Base-by-base conservation (phyloP, 2,329 filamentous ascomycete genomes). In the Dactylonectria estremocensis region DNA sequence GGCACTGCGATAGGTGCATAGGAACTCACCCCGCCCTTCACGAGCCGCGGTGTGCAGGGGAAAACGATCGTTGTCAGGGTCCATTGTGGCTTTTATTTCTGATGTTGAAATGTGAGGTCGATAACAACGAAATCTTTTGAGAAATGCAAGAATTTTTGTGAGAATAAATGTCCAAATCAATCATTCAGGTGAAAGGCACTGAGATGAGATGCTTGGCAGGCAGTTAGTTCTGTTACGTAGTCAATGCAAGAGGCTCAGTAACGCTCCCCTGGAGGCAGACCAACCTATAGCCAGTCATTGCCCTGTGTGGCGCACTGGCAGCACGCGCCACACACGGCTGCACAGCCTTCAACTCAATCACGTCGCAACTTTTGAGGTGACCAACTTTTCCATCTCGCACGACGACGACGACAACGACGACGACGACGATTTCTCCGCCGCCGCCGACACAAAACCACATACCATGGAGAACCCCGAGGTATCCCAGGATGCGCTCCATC, bases 41-140 rank as follows among this genome's bases (percentile, higher is more conserved):
- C 95, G 89, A 69, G 92, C 92, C 48, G 95, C 95, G 72, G 93
- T 93, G 78, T 98, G 95, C 49, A 98, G 91, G 31, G 94, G 92
- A 74, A 91, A 98, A 75, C 92, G 94, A 58, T 90, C 85, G 50
- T 81, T 73, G 20, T 85, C 79, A 5, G 59, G 70, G 7, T 81
- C 77, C 58, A 80, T 78, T 77, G 49, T 3, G 22, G 3, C 48
- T 9, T 9, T 9, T n/a, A 10, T 22, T 80, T 33, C 16, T 6
- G 16, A 7, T 11, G 9, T 16, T 13, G 18, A 18, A 40, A n/a
- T 3, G 22, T 8, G 18, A 11, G 6, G 40, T n/a, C 40, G 24
- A 28, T 4, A 28, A 28, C 7, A 28, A 7, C 24, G 24, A 7
- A 7, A 4, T 28, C 7, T 28, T 4, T 8, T 14, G 31, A 54